These are phyloP conservation scores for Eucalyptus leucophloia DNA, from an alignment of 345 rosid genomes.

Conservation along the genomic window DNA sequence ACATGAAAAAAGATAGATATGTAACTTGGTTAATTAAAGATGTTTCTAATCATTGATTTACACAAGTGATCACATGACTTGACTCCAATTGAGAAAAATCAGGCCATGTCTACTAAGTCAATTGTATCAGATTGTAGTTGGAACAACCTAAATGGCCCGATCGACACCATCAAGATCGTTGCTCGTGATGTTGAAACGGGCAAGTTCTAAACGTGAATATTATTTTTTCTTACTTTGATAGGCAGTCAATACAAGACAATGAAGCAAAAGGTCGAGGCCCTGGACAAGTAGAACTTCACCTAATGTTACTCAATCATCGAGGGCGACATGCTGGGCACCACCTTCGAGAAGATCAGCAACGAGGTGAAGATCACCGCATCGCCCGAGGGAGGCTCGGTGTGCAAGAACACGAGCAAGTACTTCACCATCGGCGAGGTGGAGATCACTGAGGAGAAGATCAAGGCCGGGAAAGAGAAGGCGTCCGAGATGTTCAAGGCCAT, in stretches of 20 bases:
- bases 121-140: neutral
- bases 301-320: neutral
- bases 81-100: neutral
- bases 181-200: neutral
- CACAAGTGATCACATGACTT: neutral
- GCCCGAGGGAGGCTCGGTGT: too few relatives aligned
- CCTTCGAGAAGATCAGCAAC: too few relatives aligned
- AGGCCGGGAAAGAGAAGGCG: neutral
- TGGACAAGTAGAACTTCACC: conserved; percentile 8
- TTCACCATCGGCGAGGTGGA: too few relatives aligned
- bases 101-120: neutral
- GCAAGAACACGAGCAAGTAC: too few relatives aligned
- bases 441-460: too few relatives aligned
- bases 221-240: neutral
- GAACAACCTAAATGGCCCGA: neutral
- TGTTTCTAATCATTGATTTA: neutral
- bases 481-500: conserved; percentile 10
- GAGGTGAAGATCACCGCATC: too few relatives aligned
- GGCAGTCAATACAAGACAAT: conserved; percentile 1
- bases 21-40: neutral
- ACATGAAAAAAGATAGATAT: neutral
- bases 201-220: neutral
- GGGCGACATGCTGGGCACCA: too few relatives aligned
- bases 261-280: conserved; percentile 17
- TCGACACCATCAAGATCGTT: neutral